These are phyloP conservation scores for Xerocomus brunneocitrinus DNA, from an alignment of 768 basidiomycete species.

Conservation along the genomic window DNA sequence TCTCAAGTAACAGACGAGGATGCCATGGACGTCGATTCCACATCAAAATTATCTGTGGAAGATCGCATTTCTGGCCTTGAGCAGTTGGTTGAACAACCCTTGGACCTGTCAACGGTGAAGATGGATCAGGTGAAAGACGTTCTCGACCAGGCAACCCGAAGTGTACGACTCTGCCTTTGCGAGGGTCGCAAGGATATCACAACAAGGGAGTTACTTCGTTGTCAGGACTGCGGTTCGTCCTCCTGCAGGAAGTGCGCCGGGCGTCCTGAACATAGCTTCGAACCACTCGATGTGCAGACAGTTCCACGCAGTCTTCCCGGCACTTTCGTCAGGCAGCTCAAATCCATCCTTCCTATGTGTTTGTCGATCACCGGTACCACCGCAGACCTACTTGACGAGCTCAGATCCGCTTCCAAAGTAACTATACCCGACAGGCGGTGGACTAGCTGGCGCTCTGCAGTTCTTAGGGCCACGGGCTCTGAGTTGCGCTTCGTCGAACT, in stretches of 20 bases:
- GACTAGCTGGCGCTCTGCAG: slow-evolving; percentile 65
- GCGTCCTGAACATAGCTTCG: slow-evolving; percentile 81
- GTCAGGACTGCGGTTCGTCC: slow-evolving; percentile 71
- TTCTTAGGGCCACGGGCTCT: slow-evolving; percentile 49
- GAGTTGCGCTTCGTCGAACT: slow-evolving; percentile 81
- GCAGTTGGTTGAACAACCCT: slow-evolving; percentile 52
- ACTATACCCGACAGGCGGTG: slow-evolving; percentile 55
- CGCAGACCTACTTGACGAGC: slow-evolving; percentile 45
- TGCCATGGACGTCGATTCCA: slow-evolving; percentile 47
- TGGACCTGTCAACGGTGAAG: slow-evolving; percentile 63
- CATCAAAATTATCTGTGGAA: slow-evolving; percentile 29
- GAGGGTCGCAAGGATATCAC: slow-evolving; percentile 84
- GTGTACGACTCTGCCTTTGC: slow-evolving; percentile 81
- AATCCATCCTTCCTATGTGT: slow-evolving; percentile 83
- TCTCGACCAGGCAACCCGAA: slow-evolving; percentile 59
- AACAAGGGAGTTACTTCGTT: slow-evolving; percentile 57
- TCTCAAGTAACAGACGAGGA: slow-evolving; percentile 31
- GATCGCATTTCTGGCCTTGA: slow-evolving; percentile 72
- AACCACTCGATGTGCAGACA: slow-evolving; percentile 45
- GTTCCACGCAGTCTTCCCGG: slow-evolving; percentile 65
- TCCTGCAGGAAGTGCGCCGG: slow-evolving; percentile 87
- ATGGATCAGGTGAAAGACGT: slow-evolving; percentile 48
- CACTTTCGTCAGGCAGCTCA: slow-evolving; percentile 71
- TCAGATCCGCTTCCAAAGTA: slow-evolving; percentile 39
- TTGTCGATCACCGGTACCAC: slow-evolving; percentile 54